Evolutionary conservation across 805 yeast genomes (phyloP), one percentile per base, ranked within the genome.

Genomic region (Wickerhamiella shivajii): DNA sequence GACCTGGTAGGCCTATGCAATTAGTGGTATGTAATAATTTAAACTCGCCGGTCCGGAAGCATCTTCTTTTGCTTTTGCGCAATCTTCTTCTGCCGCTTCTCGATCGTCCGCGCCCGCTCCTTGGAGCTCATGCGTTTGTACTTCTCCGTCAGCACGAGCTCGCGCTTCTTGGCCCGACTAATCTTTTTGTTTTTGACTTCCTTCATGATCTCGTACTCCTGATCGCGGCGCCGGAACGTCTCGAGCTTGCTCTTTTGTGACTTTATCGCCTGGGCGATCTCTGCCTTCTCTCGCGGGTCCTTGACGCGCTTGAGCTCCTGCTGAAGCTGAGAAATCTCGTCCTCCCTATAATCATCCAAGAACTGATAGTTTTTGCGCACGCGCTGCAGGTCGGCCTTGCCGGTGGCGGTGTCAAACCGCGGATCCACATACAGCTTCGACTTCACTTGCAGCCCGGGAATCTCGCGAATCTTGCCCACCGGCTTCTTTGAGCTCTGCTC

Each of bases 321-420:
- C 31, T 69, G 62, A 61, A 87, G 63, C 27, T 74, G 69, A 2
- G 56, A 44, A 24, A 90, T 63, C 51, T 90, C 98, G 6, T 62
- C 54, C 42, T 74, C 64, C 52, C 97, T 67, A 53, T 90, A 90
- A 24, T 77, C 84, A 53, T 84, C 93, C 38, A 90, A 58, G 50
- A 90, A 90, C 27, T 71, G 67, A 58, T 90, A 90, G 48, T 87
- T 75, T 47, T 72, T 69, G 39, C 96, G 64, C 12, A 79, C 68
- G 38, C 65, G 63, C 20, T 63, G 59, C 38, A 69, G 57, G 51
- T 85, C 87, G 1, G 90, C 80, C 45, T 72, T 77, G 37, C 97
- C 97, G 42, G 72, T 71, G 0, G 94, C 84, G 3, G 87, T 68
- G 54, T 90, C 95, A 52, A 90, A 90, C 44, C 98, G 65, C 21